Conservation (phyloP, 2,329 filamentous ascomycete genomes). For the Colletotrichum lupini region DNA sequence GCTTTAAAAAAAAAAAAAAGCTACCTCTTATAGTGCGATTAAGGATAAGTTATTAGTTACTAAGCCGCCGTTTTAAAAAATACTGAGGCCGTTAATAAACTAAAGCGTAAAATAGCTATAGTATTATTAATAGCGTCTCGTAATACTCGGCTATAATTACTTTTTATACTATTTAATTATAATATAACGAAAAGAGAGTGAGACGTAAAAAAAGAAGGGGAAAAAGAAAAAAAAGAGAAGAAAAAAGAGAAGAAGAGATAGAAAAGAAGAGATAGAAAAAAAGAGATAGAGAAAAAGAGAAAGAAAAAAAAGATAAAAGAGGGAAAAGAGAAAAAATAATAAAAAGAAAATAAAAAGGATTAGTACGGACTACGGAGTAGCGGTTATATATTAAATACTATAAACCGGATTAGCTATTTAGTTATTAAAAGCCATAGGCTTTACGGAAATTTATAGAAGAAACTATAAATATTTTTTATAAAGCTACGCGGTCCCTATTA, state of each 20-base stretch:
- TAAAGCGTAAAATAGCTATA: slow-evolving; percentile 12
- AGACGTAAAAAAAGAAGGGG: too few relatives aligned
- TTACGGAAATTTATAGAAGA: not conserved
- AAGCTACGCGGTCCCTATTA: not conserved
- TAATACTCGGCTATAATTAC: not conserved
- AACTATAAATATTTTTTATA: not conserved
- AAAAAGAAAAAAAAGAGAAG: too few relatives aligned
- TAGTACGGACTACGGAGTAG: not conserved
- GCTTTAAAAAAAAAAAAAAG: slow-evolving; percentile 21
- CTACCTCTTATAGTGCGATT: slow-evolving; percentile 36
- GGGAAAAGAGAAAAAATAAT: too few relatives aligned
- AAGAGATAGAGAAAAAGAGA: too few relatives aligned
- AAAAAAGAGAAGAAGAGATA: too few relatives aligned
- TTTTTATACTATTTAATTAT: not conserved
- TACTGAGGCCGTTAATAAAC: slow-evolving; percentile 13
- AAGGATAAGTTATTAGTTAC: slow-evolving; percentile 37
- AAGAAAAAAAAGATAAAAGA: too few relatives aligned
- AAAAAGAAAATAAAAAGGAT: not conserved
- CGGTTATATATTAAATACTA: not conserved
- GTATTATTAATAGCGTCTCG: not conserved
- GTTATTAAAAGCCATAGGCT: not conserved
- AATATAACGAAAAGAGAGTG: not conserved
- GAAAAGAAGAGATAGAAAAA: too few relatives aligned
- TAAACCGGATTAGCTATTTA: not conserved
- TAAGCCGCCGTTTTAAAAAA: slow-evolving; percentile 22